Conservation (phyloP, 208 protist genomes). For the Acanthamoeba sp. region DNA sequence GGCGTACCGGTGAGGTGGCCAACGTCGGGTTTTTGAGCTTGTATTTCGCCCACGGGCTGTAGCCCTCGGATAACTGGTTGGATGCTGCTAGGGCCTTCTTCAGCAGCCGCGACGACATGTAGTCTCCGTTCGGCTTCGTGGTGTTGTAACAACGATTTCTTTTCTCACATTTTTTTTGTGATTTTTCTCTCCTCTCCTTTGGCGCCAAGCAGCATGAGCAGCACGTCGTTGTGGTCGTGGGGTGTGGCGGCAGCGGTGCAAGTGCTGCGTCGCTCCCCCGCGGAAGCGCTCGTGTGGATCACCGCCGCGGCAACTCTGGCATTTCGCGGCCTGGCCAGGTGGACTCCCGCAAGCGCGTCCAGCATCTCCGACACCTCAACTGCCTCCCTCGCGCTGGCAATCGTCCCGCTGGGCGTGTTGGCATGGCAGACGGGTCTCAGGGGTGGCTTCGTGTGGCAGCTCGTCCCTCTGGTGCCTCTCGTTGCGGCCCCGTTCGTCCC, state of each 20-base stretch:
- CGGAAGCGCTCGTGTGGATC: slow-evolving; percentile 9
- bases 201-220: background rate
- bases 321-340: background rate
- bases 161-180: background rate
- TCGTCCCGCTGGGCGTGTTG: background rate
- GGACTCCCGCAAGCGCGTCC: background rate
- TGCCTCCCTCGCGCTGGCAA: background rate
- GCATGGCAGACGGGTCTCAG: background rate
- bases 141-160: background rate
- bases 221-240: background rate
- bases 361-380: background rate
- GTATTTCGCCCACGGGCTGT: slow-evolving; percentile 25
- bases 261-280: background rate
- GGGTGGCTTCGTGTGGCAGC: slow-evolving; percentile 18
- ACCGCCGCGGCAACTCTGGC: background rate
- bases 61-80: background rate
- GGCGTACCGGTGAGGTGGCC: background rate
- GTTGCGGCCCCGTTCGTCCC: background rate
- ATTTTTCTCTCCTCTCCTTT: background rate
- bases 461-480: slow-evolving; percentile 19
- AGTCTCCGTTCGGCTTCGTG: background rate
- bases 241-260: background rate
- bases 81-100: slow-evolving; percentile 9
- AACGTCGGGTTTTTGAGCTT: background rate
- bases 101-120: slow-evolving; percentile 2